Evolutionary conservation across 1,284 basidiomycete species (phyloP).

Genomic region (Ustilago trichophora): DNA sequence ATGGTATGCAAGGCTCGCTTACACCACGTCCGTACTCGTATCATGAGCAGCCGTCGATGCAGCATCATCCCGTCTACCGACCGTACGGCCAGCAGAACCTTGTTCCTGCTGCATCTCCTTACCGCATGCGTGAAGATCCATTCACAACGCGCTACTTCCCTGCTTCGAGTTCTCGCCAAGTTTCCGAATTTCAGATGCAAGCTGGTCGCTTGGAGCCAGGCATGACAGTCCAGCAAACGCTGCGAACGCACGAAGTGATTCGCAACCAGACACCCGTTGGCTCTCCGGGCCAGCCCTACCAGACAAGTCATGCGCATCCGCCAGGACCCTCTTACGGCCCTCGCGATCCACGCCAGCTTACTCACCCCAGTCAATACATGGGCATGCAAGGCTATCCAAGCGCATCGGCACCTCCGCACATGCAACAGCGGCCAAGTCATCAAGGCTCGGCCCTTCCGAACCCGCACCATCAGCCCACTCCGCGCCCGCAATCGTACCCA

Average conservation of each 20-base stretch:
- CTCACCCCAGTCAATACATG: constrained; percentile 12
- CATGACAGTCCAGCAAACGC: constrained; percentile 61
- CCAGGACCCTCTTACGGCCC: constrained; percentile 39
- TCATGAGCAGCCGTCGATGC: constrained; percentile 39
- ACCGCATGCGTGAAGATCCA: constrained; percentile 49
- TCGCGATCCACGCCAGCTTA: constrained; percentile 38
- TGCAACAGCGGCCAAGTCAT: constrained; percentile 24
- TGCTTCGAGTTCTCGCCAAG: constrained; percentile 57
- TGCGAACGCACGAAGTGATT: constrained; percentile 52
- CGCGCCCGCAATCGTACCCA: constrained; percentile 29
- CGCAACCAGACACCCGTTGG: constrained; percentile 8
- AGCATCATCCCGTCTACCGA: constrained; percentile 26
- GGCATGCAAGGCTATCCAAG: constrained; percentile 16
- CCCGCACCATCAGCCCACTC: constrained; percentile 25
- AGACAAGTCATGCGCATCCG: constrained; percentile 14
- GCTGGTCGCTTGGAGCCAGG: constrained; percentile 52
- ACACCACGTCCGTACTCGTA: constrained; percentile 53
- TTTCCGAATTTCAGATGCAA: constrained; percentile 57
- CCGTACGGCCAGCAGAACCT: constrained; percentile 23
- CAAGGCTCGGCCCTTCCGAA: constrained; percentile 12
- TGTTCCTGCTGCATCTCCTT: constrained; percentile 9
- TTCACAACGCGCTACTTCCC: constrained; percentile 57
- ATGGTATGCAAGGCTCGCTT: constrained; percentile 24
- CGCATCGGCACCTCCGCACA: constrained; percentile 12
- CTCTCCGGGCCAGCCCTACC: constrained; percentile 18